These are phyloP conservation scores for Wickerhamomyces sydowiorum DNA, from an alignment of 805 yeast species.

Conservation along the genomic window DNA sequence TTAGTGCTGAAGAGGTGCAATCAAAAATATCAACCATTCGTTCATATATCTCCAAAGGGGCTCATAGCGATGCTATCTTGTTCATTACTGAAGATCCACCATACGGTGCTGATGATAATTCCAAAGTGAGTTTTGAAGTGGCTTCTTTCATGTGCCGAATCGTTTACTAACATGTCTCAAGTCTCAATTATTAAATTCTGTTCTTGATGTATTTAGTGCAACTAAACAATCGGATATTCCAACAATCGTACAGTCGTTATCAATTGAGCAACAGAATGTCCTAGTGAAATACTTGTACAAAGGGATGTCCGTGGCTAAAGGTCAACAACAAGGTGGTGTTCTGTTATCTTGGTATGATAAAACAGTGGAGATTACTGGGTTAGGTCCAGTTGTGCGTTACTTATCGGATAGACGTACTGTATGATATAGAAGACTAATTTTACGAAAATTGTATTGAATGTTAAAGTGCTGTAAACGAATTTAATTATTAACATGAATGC, in stretches of 20 bases:
- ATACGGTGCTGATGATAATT: conserved; percentile 62
- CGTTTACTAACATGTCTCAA: conserved; percentile 24
- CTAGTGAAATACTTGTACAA: conserved; percentile 81
- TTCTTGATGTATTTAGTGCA: conserved; percentile 66
- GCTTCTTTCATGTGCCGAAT: conserved; percentile 16
- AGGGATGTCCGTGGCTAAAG: conserved; percentile 72
- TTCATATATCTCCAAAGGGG: conserved; percentile 62
- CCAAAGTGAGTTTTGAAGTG: conserved; percentile 32
- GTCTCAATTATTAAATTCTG: conserved; percentile 42
- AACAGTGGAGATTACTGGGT: conserved; percentile 76
- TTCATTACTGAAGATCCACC: conserved; percentile 71
- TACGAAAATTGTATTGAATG: neutral
- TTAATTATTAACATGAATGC: too few species aligned
- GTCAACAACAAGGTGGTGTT: conserved; percentile 82
- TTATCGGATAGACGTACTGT: conserved; percentile 82
- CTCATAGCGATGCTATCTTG: conserved; percentile 59
- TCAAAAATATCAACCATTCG: conserved; percentile 53
- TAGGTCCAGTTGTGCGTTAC: conserved; percentile 83
- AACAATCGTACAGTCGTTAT: conserved; percentile 51
- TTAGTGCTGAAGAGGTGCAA: conserved; percentile 48
- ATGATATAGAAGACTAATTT: conserved; percentile 28
- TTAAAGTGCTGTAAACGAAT: too few species aligned
- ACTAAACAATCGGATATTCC: conserved; percentile 65
- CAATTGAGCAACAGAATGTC: conserved; percentile 63
- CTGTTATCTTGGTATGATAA: conserved; percentile 91